These are phyloP conservation scores for Scheffersomyces insectosa DNA, from an alignment of 1,139 yeast genomes.

Conservation along the genomic window DNA sequence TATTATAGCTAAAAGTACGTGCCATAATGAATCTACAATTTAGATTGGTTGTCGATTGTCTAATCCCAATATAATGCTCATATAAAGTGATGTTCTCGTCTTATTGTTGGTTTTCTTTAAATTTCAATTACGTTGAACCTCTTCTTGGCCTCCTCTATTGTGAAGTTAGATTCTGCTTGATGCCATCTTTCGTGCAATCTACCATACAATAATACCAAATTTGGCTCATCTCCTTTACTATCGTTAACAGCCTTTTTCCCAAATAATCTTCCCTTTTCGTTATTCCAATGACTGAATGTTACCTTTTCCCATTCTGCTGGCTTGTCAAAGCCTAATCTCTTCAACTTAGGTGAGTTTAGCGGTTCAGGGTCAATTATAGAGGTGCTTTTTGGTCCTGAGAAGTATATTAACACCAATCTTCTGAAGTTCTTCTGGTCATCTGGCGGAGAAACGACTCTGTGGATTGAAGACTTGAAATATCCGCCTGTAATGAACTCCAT, in stretches of 20 bases:
- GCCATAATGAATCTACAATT: too few species aligned
- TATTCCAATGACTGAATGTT: slow-evolving; percentile 9
- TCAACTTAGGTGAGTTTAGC: slow-evolving; percentile 10
- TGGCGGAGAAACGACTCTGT: slow-evolving; percentile 26
- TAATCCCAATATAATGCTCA: too few species aligned
- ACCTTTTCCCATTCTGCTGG: slow-evolving; percentile 12
- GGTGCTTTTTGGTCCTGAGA: slow-evolving; percentile 16
- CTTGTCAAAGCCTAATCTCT: slow-evolving; percentile 6
- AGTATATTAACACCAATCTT: slow-evolving; percentile 24
- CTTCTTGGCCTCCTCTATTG: slow-evolving; percentile 16
- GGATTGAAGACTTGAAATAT: slow-evolving; percentile 24
- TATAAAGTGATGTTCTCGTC: too few species aligned
- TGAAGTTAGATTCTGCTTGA: slow-evolving; percentile 16
- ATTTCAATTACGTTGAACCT: slow-evolving; percentile 15
- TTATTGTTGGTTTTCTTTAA: not conserved
- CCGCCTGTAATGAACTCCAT: slow-evolving; percentile 27
- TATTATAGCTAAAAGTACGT: too few species aligned
- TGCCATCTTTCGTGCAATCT: slow-evolving; percentile 15
- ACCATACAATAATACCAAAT: slow-evolving; percentile 12
- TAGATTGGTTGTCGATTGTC: too few species aligned
- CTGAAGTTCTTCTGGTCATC: slow-evolving; percentile 19
- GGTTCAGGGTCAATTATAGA: slow-evolving; percentile 10
- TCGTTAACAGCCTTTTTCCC: slow-evolving; percentile 12
- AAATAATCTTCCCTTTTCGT: slow-evolving; percentile 11
- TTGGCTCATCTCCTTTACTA: slow-evolving; percentile 11